These are phyloP conservation scores for Suillus sp. DNA, from an alignment of 768 basidiomycete species.

Conservation along the genomic window DNA sequence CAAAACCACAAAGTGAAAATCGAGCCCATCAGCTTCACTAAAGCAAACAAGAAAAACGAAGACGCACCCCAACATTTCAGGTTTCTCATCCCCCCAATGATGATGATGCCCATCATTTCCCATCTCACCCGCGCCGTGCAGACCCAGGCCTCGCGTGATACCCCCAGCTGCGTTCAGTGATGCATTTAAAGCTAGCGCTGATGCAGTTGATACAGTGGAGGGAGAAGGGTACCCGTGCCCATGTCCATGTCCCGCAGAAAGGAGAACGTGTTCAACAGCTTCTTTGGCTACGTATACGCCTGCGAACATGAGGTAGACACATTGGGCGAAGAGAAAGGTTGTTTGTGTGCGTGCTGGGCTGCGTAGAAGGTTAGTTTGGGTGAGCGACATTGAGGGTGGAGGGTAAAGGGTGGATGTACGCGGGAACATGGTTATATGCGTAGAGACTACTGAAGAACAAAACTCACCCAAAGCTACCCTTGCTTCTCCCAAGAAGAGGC, in stretches of 20 bases:
- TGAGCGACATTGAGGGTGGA: not conserved
- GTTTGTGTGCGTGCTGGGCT: slow-evolving; percentile 72
- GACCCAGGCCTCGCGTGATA: slow-evolving; percentile 22
- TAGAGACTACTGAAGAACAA: slow-evolving; percentile 26
- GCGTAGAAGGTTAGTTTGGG: not conserved
- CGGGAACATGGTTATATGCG: not conserved
- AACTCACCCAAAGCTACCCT: slow-evolving; percentile 64
- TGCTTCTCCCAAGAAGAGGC: slow-evolving; percentile 23
- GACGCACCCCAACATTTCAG: slow-evolving; percentile 44
- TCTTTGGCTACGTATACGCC: slow-evolving; percentile 97
- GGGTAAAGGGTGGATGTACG: not conserved
- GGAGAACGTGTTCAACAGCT: slow-evolving; percentile 87
- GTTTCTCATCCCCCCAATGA: slow-evolving; percentile 63
- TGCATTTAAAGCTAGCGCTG: not conserved
- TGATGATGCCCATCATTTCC: slow-evolving; percentile 53
- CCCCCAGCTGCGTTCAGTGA: slow-evolving; percentile 5
- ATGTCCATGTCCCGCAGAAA: slow-evolving; percentile 79
- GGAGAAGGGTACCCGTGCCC: slow-evolving; percentile 45
- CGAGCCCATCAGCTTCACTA: not conserved
- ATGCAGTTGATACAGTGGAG: not conserved
- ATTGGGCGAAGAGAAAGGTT: slow-evolving; percentile 81
- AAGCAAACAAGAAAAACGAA: not conserved
- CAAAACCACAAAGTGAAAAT: not conserved
- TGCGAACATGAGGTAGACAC: slow-evolving; percentile 92
- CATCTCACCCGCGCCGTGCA: slow-evolving; percentile 26